Evolutionary conservation across 805 yeast species (phyloP).

Genomic region (Schwanniomyces polymorphus): DNA sequence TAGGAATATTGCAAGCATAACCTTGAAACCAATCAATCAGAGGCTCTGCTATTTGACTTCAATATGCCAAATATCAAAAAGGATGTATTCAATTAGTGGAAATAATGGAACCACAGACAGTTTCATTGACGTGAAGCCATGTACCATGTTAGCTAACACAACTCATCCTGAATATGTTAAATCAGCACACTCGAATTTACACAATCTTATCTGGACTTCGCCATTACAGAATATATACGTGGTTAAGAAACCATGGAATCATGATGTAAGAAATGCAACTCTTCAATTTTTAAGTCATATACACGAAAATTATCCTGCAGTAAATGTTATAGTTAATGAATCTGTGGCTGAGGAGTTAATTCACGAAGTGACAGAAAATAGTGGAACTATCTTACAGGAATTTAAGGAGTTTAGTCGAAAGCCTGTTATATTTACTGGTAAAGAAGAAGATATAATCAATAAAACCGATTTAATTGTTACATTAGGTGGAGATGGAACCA

Average conservation of each 20-base stretch:
- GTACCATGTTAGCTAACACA: slow-evolving; percentile 13
- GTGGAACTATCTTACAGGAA: slow-evolving; percentile 9
- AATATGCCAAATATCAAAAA: background rate
- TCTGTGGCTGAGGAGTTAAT: slow-evolving; percentile 72
- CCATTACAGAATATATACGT: slow-evolving; percentile 75
- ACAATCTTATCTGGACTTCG: slow-evolving; percentile 65
- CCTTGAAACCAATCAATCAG: background rate
- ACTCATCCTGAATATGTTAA: slow-evolving; percentile 52
- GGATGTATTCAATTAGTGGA: background rate
- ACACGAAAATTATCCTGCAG: slow-evolving; percentile 60
- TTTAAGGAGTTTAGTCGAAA: slow-evolving; percentile 22
- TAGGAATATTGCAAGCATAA: background rate
- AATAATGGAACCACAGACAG: background rate
- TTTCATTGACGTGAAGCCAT: slow-evolving; percentile 10
- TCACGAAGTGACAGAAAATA: slow-evolving; percentile 17
- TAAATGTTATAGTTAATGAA: slow-evolving; percentile 75
- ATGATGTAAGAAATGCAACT: slow-evolving; percentile 64
- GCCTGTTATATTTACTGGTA: slow-evolving; percentile 54
- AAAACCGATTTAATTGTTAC: slow-evolving; percentile 83
- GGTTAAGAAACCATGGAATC: slow-evolving; percentile 83
- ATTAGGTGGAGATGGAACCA: slow-evolving; percentile 96
- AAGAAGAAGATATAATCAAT: slow-evolving; percentile 51
- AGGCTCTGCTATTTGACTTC: background rate
- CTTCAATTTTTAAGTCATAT: slow-evolving; percentile 62
- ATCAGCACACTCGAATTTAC: slow-evolving; percentile 60